These are phyloP conservation scores for Hirschioporus abietinus DNA, from an alignment of 768 basidiomycete species.

Conservation along the genomic window DNA sequence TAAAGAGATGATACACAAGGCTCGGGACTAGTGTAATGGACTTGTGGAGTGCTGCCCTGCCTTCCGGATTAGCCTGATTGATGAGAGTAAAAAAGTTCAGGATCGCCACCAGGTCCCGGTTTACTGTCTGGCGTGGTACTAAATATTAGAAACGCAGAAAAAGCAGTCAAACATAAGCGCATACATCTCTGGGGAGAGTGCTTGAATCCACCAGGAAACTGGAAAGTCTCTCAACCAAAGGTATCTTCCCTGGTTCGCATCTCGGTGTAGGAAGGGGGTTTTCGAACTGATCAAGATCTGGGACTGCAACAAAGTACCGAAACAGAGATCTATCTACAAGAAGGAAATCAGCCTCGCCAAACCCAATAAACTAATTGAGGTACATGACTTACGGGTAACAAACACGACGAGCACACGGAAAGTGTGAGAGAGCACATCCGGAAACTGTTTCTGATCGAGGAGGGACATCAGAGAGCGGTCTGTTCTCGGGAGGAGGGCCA, in stretches of 20 bases:
- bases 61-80: slow-evolving; percentile 33
- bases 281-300: slow-evolving; percentile 20
- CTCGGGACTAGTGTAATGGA: slow-evolving; percentile 61
- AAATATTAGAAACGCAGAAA: neutral
- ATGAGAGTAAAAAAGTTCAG: slow-evolving; percentile 38
- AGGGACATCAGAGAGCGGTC: slow-evolving; percentile 40
- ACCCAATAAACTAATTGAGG: neutral
- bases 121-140: neutral
- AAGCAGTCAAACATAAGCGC: neutral
- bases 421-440: slow-evolving; percentile 42
- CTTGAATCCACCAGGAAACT: slow-evolving; percentile 39
- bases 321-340: slow-evolving; percentile 37
- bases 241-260: slow-evolving; percentile 24
- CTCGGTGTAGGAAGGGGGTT: slow-evolving; percentile 9
- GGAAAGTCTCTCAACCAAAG: slow-evolving; percentile 46
- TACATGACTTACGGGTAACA: slow-evolving; percentile 43
- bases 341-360: no score
- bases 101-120: slow-evolving; percentile 17
- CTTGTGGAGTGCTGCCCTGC: slow-evolving; percentile 32
- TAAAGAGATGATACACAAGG: slow-evolving; percentile 49
- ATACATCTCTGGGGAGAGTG: neutral
- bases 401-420: slow-evolving; percentile 49
- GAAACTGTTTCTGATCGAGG: slow-evolving; percentile 46
- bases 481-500: slow-evolving; percentile 34
- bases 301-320: slow-evolving; percentile 36